Evolutionary conservation across 2,329 filamentous ascomycete species (phyloP).

Genomic region (Colletotrichum falcatum): DNA sequence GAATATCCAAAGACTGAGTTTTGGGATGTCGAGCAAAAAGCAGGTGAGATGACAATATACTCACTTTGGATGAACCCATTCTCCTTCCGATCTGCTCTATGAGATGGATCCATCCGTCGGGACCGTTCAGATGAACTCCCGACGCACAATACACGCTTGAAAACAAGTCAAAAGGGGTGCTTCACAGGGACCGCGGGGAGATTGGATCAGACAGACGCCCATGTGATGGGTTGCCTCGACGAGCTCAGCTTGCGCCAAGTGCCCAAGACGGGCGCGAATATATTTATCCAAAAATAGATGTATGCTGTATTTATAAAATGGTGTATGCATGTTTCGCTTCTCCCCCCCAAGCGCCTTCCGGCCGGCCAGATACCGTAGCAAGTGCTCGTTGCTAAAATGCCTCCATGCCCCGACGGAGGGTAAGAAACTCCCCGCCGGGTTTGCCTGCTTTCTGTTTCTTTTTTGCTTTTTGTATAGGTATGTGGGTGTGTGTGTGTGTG

Average conservation of each 20-base stretch:
- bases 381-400: slow-evolving; percentile 31
- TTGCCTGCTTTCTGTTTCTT: background rate
- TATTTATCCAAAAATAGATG: slow-evolving; percentile 36
- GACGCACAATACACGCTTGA: background rate
- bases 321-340: slow-evolving; percentile 31
- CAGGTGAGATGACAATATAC: background rate
- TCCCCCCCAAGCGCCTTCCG: slow-evolving; percentile 37
- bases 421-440: background rate
- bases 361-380: slow-evolving; percentile 36
- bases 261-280: slow-evolving; percentile 13
- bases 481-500: too few relatives aligned
- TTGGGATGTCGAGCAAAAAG: background rate
- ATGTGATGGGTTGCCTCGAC: slow-evolving; percentile 1
- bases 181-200: background rate
- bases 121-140: background rate
- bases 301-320: slow-evolving; percentile 36
- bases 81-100: background rate
- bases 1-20: background rate
- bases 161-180: background rate
- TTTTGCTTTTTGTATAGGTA: background rate
- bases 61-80: background rate
- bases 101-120: background rate
- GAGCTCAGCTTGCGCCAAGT: slow-evolving; percentile 30
- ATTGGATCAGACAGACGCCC: background rate
- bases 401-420: slow-evolving; percentile 6